A percentile compares a stretch with the other conserved stretches of the same genome.
These are phyloP conservation scores for Candida tropicalis DNA, from an alignment of 1,139 yeast species.

Conservation along the genomic window DNA sequence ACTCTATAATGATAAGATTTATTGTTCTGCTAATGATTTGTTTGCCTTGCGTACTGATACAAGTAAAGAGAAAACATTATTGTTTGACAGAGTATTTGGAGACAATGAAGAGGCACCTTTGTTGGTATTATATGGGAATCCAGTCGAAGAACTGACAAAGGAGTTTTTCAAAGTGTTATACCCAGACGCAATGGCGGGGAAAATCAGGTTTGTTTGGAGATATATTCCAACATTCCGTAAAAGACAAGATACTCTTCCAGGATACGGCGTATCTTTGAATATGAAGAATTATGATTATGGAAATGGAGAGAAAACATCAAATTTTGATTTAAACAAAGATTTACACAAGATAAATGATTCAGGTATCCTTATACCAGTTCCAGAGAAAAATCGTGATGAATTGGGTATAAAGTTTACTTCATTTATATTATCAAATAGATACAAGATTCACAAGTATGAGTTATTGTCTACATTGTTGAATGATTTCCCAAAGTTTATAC, in stretches of 20 bases:
- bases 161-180: slow-evolving; percentile 61
- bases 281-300: slow-evolving; percentile 66
- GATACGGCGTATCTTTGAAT: slow-evolving; percentile 68
- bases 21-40: slow-evolving; percentile 68
- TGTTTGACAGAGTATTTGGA: slow-evolving; percentile 68
- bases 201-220: slow-evolving; percentile 76
- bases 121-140: slow-evolving; percentile 54
- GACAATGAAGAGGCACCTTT: slow-evolving; percentile 39
- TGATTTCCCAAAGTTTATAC: slow-evolving; percentile 55
- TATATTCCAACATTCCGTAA: slow-evolving; percentile 45
- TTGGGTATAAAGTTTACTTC: slow-evolving; percentile 53
- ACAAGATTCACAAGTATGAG: slow-evolving; percentile 29
- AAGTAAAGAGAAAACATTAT: slow-evolving; percentile 23
- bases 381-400: slow-evolving; percentile 30
- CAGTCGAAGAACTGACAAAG: slow-evolving; percentile 48
- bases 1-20: slow-evolving; percentile 50
- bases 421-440: slow-evolving; percentile 35
- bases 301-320: slow-evolving; percentile 32
- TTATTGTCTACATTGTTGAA: slow-evolving; percentile 40
- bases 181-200: slow-evolving; percentile 63
- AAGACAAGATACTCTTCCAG: slow-evolving; percentile 46
- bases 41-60: slow-evolving; percentile 53
- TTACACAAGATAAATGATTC: slow-evolving; percentile 14
- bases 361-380: slow-evolving; percentile 27
- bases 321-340: slow-evolving; percentile 15